Conservation (phyloP, 495 filamentous ascomycete species). For the Aspergillus cavernicola region DNA sequence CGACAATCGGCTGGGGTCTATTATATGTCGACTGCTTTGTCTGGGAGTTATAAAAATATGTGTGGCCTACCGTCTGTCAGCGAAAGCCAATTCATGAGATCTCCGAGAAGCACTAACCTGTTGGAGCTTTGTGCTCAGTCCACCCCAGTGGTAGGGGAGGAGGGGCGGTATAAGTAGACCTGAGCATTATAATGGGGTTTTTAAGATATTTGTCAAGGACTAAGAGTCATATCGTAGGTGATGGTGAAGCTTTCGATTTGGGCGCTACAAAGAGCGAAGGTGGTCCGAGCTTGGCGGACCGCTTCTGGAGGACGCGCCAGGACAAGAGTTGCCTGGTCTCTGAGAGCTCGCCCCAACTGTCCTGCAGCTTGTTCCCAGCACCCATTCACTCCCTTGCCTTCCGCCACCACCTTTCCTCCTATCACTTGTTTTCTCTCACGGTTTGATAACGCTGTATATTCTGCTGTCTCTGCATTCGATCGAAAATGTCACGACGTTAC, state of each 20-base stretch:
- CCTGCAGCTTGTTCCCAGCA: slow-evolving; percentile 26
- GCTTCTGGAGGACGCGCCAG: slow-evolving; percentile 42
- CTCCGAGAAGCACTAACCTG: slow-evolving; percentile 48
- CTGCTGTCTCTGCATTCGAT: slow-evolving; percentile 13
- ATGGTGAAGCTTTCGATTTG: slow-evolving; percentile 10
- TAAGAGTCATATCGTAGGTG: neutral
- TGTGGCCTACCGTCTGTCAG: slow-evolving; percentile 55
- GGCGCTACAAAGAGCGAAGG: slow-evolving; percentile 27
- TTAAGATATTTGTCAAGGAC: neutral
- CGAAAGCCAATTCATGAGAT: neutral
- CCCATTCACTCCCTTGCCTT: slow-evolving; percentile 18
- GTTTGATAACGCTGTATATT: slow-evolving; percentile 4
- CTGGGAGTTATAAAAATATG: slow-evolving; percentile 82
- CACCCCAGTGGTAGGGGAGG: slow-evolving; percentile 73
- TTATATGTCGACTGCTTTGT: slow-evolving; percentile 88
- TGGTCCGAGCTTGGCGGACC: slow-evolving; percentile 48
- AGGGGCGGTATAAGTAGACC: slow-evolving; percentile 40
- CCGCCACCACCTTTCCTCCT: neutral
- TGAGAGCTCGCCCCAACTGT: slow-evolving; percentile 29
- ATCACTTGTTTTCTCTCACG: slow-evolving; percentile 5
- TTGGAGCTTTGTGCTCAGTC: slow-evolving; percentile 90
- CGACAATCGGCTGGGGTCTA: slow-evolving; percentile 49
- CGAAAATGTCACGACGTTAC: slow-evolving; percentile 92
- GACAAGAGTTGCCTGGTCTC: slow-evolving; percentile 44
- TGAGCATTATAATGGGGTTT: slow-evolving; percentile 30